A percentile compares a stretch with the other conserved stretches of the same genome.
Conservation (phyloP, 202 grass and related monocot genomes). For the Setaria viridis region DNA sequence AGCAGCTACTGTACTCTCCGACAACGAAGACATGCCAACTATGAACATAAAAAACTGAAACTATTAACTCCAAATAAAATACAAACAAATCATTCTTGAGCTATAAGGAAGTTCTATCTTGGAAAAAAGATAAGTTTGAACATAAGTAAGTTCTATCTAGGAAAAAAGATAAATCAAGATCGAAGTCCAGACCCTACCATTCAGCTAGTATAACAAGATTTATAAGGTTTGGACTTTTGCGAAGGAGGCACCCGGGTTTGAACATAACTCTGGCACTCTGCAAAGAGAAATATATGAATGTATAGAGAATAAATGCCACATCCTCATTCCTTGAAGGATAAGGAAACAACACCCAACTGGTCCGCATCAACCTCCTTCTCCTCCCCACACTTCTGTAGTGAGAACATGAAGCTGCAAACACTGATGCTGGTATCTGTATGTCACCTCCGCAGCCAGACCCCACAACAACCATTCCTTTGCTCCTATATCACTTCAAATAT, state of each 20-base stretch:
- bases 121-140: too few species aligned
- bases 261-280: background rate
- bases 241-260: background rate
- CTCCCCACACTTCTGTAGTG: background rate
- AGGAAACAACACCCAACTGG: background rate
- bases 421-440: background rate
- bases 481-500: too few species aligned
- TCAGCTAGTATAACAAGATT: background rate
- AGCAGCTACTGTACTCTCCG: background rate
- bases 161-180: background rate
- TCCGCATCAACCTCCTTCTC: background rate
- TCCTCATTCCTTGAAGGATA: background rate
- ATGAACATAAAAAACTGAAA: slow-evolving; percentile 12
- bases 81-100: background rate
- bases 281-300: background rate
- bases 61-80: background rate
- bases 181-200: background rate
- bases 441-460: too few species aligned
- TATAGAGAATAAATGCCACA: background rate
- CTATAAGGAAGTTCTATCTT: too few species aligned
- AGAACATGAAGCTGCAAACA: background rate
- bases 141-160: too few species aligned
- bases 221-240: background rate
- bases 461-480: too few species aligned
- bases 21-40: background rate